Evolutionary conservation across 2,329 filamentous ascomycete genomes (phyloP).

Genomic region (Alternaria triticina): DNA sequence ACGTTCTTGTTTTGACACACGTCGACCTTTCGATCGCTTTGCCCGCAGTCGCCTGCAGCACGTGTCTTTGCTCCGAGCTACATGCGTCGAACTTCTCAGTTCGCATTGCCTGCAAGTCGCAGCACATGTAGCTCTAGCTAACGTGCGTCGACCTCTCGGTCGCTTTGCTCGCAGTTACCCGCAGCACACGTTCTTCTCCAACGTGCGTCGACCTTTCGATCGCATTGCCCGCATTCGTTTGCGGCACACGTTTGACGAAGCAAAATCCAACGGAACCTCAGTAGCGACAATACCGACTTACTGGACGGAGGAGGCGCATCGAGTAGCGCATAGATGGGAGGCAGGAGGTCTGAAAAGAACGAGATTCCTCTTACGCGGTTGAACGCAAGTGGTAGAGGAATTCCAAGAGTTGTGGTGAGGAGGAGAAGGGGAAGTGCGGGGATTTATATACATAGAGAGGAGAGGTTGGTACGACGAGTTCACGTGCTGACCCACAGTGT

Average conservation of each 20-base stretch:
- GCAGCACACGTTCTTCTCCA: neutral
- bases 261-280: neutral
- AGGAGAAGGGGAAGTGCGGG: neutral
- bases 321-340: neutral
- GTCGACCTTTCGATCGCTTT: neutral
- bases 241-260: neutral
- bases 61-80: neutral
- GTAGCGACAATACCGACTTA: neutral
- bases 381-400: neutral
- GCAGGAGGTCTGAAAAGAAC: neutral
- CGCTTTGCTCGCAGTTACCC: neutral
- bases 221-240: neutral
- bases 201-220: neutral
- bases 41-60: neutral
- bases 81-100: neutral
- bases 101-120: neutral
- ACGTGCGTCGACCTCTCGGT: neutral
- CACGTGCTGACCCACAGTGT: neutral
- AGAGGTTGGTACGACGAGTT: neutral
- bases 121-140: neutral
- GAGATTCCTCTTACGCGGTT: neutral
- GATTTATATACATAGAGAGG: neutral
- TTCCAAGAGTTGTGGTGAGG: neutral
- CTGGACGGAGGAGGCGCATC: neutral
- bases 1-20: neutral